Conservation (phyloP, 73 alveolate genomes). For the Blepharisma stoltei region DNA sequence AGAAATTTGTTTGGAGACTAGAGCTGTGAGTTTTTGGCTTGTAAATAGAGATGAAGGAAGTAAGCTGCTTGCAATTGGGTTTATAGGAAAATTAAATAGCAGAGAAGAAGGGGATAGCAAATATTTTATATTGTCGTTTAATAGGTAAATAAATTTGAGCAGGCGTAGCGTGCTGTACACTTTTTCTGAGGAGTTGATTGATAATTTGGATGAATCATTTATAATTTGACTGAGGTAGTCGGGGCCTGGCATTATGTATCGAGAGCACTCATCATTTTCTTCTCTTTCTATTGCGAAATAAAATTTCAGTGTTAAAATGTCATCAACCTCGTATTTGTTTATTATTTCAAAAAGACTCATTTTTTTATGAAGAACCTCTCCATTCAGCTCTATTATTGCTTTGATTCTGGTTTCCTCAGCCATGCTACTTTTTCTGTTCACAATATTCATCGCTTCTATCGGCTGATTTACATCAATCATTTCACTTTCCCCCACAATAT, state of each 20-base stretch:
- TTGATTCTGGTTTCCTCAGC: neutral
- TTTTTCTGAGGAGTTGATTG: conserved; percentile 3
- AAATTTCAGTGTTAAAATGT: neutral
- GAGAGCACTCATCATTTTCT: neutral
- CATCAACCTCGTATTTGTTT: neutral
- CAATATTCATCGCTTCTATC: neutral
- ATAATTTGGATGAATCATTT: neutral
- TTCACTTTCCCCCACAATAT: conserved; percentile 18
- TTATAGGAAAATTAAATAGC: conserved; percentile 16
- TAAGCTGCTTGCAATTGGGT: neutral
- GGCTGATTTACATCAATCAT: conserved; percentile 10
- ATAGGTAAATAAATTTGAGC: conserved; percentile 5
- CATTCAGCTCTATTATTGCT: neutral
- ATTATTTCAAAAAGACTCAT: neutral
- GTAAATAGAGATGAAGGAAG: conserved; percentile 1
- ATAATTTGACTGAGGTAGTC: neutral
- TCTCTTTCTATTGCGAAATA: conserved; percentile 1
- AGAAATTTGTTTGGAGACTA: conserved; percentile 22
- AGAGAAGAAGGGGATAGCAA: neutral
- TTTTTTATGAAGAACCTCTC: neutral
- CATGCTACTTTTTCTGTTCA: neutral
- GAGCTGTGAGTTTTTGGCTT: conserved; percentile 22
- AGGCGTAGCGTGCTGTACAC: neutral
- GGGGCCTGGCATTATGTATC: neutral
- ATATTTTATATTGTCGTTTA: neutral